Conservation (phyloP, 202 grass and related monocot genomes). For the Zoysia matrella region DNA sequence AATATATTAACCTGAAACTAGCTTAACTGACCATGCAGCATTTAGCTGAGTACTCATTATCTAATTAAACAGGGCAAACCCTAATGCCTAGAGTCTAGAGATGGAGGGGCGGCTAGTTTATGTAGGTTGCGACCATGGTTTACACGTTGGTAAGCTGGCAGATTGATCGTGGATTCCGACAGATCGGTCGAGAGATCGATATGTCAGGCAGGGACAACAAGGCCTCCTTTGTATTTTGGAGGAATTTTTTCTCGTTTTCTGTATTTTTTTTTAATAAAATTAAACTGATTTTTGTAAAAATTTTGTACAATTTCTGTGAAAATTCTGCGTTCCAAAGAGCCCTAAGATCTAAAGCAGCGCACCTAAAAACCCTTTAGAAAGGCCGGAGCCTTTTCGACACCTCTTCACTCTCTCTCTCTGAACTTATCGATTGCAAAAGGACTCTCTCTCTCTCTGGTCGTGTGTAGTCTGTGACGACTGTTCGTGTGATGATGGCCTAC, state of each 20-base stretch:
- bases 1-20: not conserved
- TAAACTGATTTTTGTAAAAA: no score
- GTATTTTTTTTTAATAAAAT: no score
- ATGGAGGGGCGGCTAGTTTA: not conserved
- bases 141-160: slow-evolving; percentile 22
- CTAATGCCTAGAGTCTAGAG: not conserved
- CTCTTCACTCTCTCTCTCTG: slow-evolving; percentile 7
- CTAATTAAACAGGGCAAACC: not conserved
- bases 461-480: not conserved
- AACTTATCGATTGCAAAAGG: slow-evolving; percentile 51
- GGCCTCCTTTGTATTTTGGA: not conserved
- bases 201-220: slow-evolving; percentile 43
- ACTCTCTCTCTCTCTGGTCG: slow-evolving; percentile 8
- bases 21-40: not conserved
- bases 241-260: no score
- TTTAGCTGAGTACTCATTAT: no score
- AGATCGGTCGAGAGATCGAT: slow-evolving; percentile 12
- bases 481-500: slow-evolving; percentile 49
- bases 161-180: slow-evolving; percentile 11
- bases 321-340: no score
- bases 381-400: slow-evolving; percentile 53
- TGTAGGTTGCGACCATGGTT: slow-evolving; percentile 29
- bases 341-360: slow-evolving; percentile 30
- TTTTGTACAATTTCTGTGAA: no score
- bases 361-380: slow-evolving; percentile 54